Conservation (phyloP, 768 basidiomycete species). For the Russula brevipes region DNA sequence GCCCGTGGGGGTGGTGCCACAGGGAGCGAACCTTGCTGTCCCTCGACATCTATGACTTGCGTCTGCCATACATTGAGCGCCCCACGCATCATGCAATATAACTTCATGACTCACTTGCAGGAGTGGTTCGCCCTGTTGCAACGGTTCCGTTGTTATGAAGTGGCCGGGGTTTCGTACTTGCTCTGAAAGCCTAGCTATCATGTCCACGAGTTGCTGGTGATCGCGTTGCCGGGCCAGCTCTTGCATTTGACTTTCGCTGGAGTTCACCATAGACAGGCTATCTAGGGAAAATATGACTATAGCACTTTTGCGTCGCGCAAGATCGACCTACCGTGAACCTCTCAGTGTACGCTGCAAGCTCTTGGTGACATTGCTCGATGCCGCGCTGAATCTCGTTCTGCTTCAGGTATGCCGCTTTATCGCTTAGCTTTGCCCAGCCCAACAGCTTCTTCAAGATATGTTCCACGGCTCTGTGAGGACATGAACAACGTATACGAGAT, state of each 20-base stretch:
- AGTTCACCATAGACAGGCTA: neutral
- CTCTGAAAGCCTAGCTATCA: neutral
- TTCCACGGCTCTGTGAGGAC: conserved; percentile 5
- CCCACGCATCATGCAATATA: neutral
- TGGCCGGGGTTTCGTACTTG: neutral
- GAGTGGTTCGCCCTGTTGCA: neutral
- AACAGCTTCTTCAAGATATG: neutral
- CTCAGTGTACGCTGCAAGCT: conserved; percentile 36
- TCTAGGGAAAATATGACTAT: neutral
- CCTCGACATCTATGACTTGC: neutral
- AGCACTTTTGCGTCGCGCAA: neutral
- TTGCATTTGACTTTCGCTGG: neutral
- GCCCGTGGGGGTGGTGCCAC: neutral
- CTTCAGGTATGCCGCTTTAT: conserved; percentile 29
- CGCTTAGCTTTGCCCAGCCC: neutral
- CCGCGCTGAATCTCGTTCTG: conserved; percentile 41
- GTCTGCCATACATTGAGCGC: neutral
- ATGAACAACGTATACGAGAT: neutral
- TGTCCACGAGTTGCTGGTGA: neutral
- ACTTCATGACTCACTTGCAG: neutral
- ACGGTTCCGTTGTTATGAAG: neutral
- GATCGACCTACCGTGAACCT: conserved; percentile 35
- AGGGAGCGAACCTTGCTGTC: neutral
- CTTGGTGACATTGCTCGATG: conserved; percentile 36
- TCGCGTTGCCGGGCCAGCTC: neutral